Evolutionary conservation across 768 basidiomycete genomes (phyloP).

Genomic region (Hortiboletus flavorubellus): DNA sequence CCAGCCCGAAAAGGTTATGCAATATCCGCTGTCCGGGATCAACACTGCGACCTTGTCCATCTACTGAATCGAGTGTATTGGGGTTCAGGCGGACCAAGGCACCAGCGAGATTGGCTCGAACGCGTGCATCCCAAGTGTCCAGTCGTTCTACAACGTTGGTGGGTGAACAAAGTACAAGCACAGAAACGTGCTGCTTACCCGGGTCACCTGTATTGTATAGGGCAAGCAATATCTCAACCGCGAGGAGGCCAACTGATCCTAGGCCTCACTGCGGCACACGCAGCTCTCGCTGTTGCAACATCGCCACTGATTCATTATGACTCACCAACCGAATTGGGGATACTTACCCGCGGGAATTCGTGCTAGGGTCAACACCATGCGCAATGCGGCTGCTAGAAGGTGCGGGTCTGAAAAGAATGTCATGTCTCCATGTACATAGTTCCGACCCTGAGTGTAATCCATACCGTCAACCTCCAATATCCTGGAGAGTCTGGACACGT

Average conservation of each 20-base stretch:
- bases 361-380: conserved; percentile 17
- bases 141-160: conserved; percentile 4
- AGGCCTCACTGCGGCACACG: conserved; percentile 7
- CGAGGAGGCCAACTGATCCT: conserved; percentile 20
- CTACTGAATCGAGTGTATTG: not conserved
- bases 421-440: not conserved
- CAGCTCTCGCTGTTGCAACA: not conserved
- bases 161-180: not conserved
- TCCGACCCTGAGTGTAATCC: not conserved
- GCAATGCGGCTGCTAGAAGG: conserved; percentile 15
- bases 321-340: not conserved
- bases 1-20: conserved; percentile 13
- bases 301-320: not conserved
- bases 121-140: not conserved
- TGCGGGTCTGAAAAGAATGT: conserved; percentile 4
- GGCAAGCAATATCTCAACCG: conserved; percentile 18
- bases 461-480: conserved; percentile 17
- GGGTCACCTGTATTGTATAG: conserved; percentile 4
- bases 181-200: not conserved
- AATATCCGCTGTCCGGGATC: conserved; percentile 4
- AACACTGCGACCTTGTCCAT: not conserved
- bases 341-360: conserved; percentile 16
- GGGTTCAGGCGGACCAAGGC: conserved; percentile 9
- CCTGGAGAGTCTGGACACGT: conserved; percentile 7
- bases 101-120: conserved; percentile 19